Evolutionary conservation across 1,284 basidiomycete genomes (phyloP), one percentile per base, ranked within the genome.

Genomic region (Trametes polyzona): DNA sequence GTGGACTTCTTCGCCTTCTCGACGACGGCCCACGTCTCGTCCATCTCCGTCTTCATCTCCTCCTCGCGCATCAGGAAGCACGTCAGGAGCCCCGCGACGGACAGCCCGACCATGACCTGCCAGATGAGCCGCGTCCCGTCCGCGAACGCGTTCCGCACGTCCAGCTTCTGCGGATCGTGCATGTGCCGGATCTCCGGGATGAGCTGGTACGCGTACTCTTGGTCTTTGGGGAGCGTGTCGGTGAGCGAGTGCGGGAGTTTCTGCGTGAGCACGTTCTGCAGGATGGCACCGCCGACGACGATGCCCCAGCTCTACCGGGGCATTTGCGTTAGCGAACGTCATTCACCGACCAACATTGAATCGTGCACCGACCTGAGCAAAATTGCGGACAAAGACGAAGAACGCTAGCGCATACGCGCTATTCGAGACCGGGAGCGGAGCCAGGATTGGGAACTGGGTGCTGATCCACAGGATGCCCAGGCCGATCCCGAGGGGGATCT

Each of bases 301-400:
- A 78, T 68, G 2, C 77, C 78, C 72, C 73, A 78, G 2, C 69
- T 72, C 73, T 76, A n/a, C n/a, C n/a, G n/a, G n/a, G n/a, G 41
- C 24, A 14, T 23, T 24, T 26, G 24, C 21, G 39, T 40, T 23
- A 17, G 8, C 12, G n/a, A n/a, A n/a, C n/a, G n/a, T n/a, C n/a
- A n/a, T n/a, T n/a, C n/a, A n/a, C n/a, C n/a, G n/a, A n/a, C n/a
- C n/a, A n/a, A n/a, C n/a, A n/a, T n/a, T n/a, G n/a, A n/a, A n/a
- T n/a, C n/a, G n/a, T n/a, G n/a, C n/a, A n/a, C n/a, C n/a, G n/a
- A 61, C 65, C 62, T 67, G 66, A 1, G 68, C 66, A 33, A 69
- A 74, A n/a, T 67, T 52, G 14, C 73, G 70, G 23, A 68, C 48
- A 62, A 73, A 74, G 27, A 67, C 61, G 49, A 68, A 67, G 63